These are phyloP conservation scores for Pichia ethanolica DNA, from an alignment of 805 yeast species.

Conservation along the genomic window DNA sequence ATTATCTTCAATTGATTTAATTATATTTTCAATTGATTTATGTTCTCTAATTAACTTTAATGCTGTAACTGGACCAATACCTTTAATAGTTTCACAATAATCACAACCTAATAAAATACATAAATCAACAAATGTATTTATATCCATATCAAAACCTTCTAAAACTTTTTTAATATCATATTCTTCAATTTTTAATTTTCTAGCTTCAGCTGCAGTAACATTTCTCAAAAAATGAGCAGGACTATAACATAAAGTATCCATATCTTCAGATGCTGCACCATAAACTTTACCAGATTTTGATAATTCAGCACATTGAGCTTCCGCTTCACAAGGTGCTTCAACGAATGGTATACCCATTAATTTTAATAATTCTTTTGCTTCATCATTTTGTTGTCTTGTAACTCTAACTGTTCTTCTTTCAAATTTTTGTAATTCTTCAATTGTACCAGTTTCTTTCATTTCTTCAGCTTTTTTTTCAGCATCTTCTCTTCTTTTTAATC, in stretches of 20 bases:
- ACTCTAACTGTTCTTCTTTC: slow-evolving; percentile 89
- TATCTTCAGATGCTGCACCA: slow-evolving; percentile 97
- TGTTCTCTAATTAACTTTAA: slow-evolving; percentile 81
- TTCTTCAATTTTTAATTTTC: slow-evolving; percentile 88
- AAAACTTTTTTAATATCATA: slow-evolving; percentile 60
- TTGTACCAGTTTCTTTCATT: slow-evolving; percentile 71
- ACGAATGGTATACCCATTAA: slow-evolving; percentile 95
- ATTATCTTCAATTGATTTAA: slow-evolving; percentile 51
- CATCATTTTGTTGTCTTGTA: slow-evolving; percentile 85
- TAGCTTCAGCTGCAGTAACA: slow-evolving; percentile 87
- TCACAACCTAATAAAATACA: slow-evolving; percentile 95
- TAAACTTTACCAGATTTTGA: slow-evolving; percentile 87
- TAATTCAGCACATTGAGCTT: slow-evolving; percentile 93
- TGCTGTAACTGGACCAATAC: slow-evolving; percentile 96
- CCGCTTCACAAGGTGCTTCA: slow-evolving; percentile 97
- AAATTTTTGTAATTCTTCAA: slow-evolving; percentile 64
- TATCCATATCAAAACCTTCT: slow-evolving; percentile 68
- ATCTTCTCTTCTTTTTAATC: slow-evolving; percentile 72
- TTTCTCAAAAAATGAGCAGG: slow-evolving; percentile 82
- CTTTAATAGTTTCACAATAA: slow-evolving; percentile 90
- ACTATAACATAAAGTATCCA: slow-evolving; percentile 93
- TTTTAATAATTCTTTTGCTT: slow-evolving; percentile 71
- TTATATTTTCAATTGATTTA: slow-evolving; percentile 69
- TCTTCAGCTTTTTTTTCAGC: slow-evolving; percentile 72
- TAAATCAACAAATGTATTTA: slow-evolving; percentile 74